phyloP scores from a whole-genome alignment of 192 early-diverging fungal species.

The Entophlyctis luteolus region DNA sequence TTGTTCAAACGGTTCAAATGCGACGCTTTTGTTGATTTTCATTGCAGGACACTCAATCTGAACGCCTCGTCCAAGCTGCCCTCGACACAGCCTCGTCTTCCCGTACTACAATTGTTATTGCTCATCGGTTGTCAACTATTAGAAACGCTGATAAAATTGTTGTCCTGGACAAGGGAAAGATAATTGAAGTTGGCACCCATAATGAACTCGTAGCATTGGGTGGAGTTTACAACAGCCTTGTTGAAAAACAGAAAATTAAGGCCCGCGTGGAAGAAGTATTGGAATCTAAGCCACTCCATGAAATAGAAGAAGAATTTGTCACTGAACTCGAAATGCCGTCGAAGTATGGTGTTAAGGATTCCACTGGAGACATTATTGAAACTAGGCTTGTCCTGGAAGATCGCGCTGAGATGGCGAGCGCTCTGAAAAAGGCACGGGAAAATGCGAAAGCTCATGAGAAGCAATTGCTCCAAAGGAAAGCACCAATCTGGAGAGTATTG shows the following conservation, averaged over 20 bases:
- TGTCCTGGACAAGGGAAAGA: constrained; percentile 46
- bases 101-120: constrained; percentile 91
- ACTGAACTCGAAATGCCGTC: background rate
- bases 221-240: constrained; percentile 62
- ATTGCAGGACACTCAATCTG: constrained; percentile 45
- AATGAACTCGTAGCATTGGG: constrained; percentile 60
- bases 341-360: background rate
- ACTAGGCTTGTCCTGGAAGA: constrained; percentile 14
- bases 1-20: background rate
- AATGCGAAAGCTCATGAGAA: background rate
- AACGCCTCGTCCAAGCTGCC: constrained; percentile 48
- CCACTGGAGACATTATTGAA: constrained; percentile 17
- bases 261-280: constrained; percentile 11
- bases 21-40: background rate
- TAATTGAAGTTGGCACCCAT: constrained; percentile 76
- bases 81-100: constrained; percentile 41
- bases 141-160: constrained; percentile 65
- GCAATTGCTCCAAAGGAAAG: constrained; percentile 33
- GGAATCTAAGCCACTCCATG: background rate
- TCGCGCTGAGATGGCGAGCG: background rate
- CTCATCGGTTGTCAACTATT: constrained; percentile 88
- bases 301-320: background rate
- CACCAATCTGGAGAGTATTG: constrained; percentile 53
- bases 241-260: constrained; percentile 64
- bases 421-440: background rate